phyloP scores from a whole-genome alignment of 2,329 filamentous ascomycete genomes.

The Lachnellula cervina region DNA sequence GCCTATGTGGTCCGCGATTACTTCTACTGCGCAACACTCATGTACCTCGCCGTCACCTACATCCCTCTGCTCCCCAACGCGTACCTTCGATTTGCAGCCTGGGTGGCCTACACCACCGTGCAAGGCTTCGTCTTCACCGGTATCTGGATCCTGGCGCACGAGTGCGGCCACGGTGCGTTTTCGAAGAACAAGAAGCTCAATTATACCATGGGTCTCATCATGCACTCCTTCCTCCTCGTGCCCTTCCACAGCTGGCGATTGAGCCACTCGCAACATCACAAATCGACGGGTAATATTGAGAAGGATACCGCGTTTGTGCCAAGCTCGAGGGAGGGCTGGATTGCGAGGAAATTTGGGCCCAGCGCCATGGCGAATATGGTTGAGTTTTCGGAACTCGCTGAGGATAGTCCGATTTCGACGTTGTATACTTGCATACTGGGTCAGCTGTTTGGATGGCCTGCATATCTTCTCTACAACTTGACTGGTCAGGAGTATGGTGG shows the following conservation, averaged over 20 bases:
- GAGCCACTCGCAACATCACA: slow-evolving; percentile 65
- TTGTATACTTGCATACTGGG: slow-evolving; percentile 52
- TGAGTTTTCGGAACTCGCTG: slow-evolving; percentile 48
- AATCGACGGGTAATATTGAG: slow-evolving; percentile 61
- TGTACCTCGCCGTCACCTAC: slow-evolving; percentile 45
- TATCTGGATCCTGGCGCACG: slow-evolving; percentile 68
- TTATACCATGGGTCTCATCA: slow-evolving; percentile 57
- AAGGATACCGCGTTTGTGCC: slow-evolving; percentile 64
- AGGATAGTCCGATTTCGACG: slow-evolving; percentile 57
- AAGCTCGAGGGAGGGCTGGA: slow-evolving; percentile 35
- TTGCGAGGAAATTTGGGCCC: slow-evolving; percentile 26
- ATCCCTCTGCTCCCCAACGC: slow-evolving; percentile 46
- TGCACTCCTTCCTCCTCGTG: slow-evolving; percentile 62
- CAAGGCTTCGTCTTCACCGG: slow-evolving; percentile 65
- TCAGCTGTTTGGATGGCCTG: slow-evolving; percentile 61
- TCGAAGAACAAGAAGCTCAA: slow-evolving; percentile 54
- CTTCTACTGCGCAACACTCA: slow-evolving; percentile 44
- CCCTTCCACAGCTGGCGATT: slow-evolving; percentile 73
- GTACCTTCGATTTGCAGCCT: slow-evolving; percentile 45
- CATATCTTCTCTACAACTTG: slow-evolving; percentile 57
- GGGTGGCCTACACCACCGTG: slow-evolving; percentile 57
- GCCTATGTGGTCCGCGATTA: slow-evolving; percentile 56
- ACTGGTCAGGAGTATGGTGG: slow-evolving; percentile 31
- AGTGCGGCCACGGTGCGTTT: slow-evolving; percentile 68
- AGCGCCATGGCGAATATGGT: slow-evolving; percentile 31